Evolutionary conservation across 2,329 filamentous ascomycete genomes (phyloP), one percentile per base, ranked within the genome.

Genomic region (Nemania diffusa): DNA sequence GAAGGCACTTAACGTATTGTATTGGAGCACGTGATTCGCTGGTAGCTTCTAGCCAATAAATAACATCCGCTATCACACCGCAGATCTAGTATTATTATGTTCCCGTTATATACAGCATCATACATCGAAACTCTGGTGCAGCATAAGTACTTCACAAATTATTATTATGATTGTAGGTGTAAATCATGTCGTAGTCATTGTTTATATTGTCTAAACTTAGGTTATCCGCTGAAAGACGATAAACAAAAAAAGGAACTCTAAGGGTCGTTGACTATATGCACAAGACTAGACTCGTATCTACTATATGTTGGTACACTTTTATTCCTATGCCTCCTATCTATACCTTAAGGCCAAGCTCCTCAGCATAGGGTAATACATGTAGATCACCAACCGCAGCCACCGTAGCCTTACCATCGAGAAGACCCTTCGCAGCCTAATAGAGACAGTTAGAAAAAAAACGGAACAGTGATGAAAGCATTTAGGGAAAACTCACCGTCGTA

Each of bases 311-410:
- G 76, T 82, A 82, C 80, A 82, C 66, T 75, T 75, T 71, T 75
- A 75, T 78, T 77, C 64, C 66, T 63, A 70, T 65, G 73, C 71
- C 17, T 20, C 71, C 71, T 67, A 51, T 88, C 88, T 97, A 99
- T 88, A 97, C 93, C 81, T 91, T 93, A 79, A 99, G 88, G 75
- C 95, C 97, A 80, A 99, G 86, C 79, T 99, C 96, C 83, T 94
- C 92, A 73, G 94, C 96, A 79, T 91, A 99, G 65, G 96, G 96
- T 79, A 99, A 89, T 76, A 91, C 87, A 81, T 93, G 91, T 75
- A 99, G 87, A 80, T 99, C 96, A 81, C 96, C 96, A 70, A 98
- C 94, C 66, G 93, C 87, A 70, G 93, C 91, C 71, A 97, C 92
- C 61, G 93, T 91, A 58, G 95, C 94, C 87, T 94, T 98, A 81